phyloP scores from a whole-genome alignment of 306 rosid genomes.

The Medicago lupulina region DNA sequence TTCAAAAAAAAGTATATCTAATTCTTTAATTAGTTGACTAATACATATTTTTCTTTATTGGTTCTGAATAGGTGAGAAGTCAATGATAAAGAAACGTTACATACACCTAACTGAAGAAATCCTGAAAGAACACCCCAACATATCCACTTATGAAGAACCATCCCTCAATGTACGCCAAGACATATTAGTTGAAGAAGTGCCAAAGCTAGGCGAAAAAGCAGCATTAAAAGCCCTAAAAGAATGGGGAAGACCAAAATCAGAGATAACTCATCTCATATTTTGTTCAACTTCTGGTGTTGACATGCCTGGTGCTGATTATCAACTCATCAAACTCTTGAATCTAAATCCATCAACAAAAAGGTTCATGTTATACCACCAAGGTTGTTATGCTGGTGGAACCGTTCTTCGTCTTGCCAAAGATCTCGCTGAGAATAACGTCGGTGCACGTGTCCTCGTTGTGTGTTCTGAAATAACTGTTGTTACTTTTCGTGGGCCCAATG shows the following conservation, averaged over 20 bases:
- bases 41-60: not conserved
- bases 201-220: constrained; percentile 55
- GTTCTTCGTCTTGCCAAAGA: constrained; percentile 52
- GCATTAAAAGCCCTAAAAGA: constrained; percentile 51
- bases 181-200: constrained; percentile 41
- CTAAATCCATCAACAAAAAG: constrained; percentile 45
- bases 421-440: constrained; percentile 45
- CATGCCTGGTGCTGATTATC: constrained; percentile 55
- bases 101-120: constrained; percentile 38
- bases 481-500: constrained; percentile 38
- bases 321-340: constrained; percentile 46
- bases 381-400: constrained; percentile 50
- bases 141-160: constrained; percentile 32
- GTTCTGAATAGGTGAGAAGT: not conserved
- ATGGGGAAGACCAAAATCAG: constrained; percentile 50
- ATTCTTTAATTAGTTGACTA: too few relatives aligned
- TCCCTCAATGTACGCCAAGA: constrained; percentile 48
- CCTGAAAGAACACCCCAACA: constrained; percentile 46
- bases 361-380: constrained; percentile 47
- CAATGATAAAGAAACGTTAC: constrained; percentile 43
- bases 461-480: constrained; percentile 42
- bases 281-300: constrained; percentile 48
- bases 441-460: constrained; percentile 49
- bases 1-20: too few relatives aligned
- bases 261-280: constrained; percentile 53